These are phyloP conservation scores for Chalciporus pseudorubinellus DNA, from an alignment of 768 basidiomycete genomes.

Conservation along the genomic window DNA sequence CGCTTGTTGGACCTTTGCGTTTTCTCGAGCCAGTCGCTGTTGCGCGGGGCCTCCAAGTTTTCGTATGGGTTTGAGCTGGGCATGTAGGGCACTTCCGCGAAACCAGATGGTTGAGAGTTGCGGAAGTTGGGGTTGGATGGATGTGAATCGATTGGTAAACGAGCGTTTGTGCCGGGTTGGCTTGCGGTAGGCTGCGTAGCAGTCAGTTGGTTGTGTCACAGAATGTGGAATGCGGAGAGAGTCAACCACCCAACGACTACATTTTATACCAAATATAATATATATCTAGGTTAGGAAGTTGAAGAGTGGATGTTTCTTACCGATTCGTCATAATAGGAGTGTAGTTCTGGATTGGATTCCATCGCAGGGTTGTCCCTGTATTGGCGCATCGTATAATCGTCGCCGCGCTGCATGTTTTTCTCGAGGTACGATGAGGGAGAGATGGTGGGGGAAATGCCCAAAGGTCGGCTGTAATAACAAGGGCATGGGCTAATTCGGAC, in stretches of 20 bases:
- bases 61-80: slow-evolving; percentile 28
- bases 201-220: slow-evolving; percentile 14
- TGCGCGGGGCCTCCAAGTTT: slow-evolving; percentile 31
- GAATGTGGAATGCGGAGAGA: not conserved
- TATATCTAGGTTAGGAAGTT: slow-evolving; percentile 4
- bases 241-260: not conserved
- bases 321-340: slow-evolving; percentile 30
- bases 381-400: slow-evolving; percentile 28
- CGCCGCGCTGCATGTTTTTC: slow-evolving; percentile 18
- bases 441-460: not conserved
- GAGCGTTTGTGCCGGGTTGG: slow-evolving; percentile 37
- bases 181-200: slow-evolving; percentile 34
- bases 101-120: slow-evolving; percentile 22
- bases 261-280: slow-evolving; percentile 5
- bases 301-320: slow-evolving; percentile 7
- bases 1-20: slow-evolving; percentile 34
- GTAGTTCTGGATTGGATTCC: slow-evolving; percentile 23
- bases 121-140: slow-evolving; percentile 23
- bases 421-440: not conserved
- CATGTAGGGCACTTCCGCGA: slow-evolving; percentile 27
- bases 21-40: slow-evolving; percentile 42
- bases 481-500: not conserved
- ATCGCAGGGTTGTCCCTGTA: slow-evolving; percentile 20
- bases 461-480: not conserved
- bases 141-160: slow-evolving; percentile 27